A percentile compares a stretch with the other conserved stretches of the same genome.
Evolutionary conservation across 2,329 filamentous ascomycete species (phyloP).

Genomic region (Arthroderma sp.): DNA sequence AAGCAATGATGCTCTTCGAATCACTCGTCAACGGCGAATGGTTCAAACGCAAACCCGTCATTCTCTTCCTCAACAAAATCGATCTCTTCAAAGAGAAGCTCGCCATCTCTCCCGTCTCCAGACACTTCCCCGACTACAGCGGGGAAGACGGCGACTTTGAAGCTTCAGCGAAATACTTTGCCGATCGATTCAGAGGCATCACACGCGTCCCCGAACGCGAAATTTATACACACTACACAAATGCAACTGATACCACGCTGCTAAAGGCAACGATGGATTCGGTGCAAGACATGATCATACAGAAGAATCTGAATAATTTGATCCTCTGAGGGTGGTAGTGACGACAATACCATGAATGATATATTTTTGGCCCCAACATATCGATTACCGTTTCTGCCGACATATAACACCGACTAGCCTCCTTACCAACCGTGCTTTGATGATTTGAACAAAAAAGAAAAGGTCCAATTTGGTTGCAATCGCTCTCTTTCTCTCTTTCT

Average conservation of each 20-base stretch:
- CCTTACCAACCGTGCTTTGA: too few species aligned
- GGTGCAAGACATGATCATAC: constrained; percentile 79
- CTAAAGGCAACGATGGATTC: constrained; percentile 78
- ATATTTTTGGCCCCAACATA: neutral
- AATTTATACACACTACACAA: constrained; percentile 49
- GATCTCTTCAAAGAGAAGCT: constrained; percentile 74
- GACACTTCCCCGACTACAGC: constrained; percentile 68
- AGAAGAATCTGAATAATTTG: constrained; percentile 68
- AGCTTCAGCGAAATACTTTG: constrained; percentile 66
- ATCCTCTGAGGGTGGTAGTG: constrained; percentile 47
- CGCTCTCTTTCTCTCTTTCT: too few species aligned
- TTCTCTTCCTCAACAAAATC: constrained; percentile 80
- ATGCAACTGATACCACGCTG: constrained; percentile 56
- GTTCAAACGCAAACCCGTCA: constrained; percentile 71
- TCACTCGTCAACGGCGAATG: constrained; percentile 76
- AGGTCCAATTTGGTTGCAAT: too few species aligned
- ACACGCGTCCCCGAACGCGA: constrained; percentile 51
- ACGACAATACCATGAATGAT: constrained; percentile 5
- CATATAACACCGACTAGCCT: too few species aligned
- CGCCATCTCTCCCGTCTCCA: constrained; percentile 55
- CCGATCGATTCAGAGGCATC: constrained; percentile 65
- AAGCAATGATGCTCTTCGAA: constrained; percentile 76
- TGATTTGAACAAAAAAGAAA: too few species aligned
- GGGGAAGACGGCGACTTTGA: constrained; percentile 60
- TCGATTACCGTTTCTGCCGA: too few species aligned